A percentile compares a stretch with the other conserved stretches of the same genome.
Conservation (phyloP, 1,284 basidiomycete species). For the Ceratorhiza oryzae-sativae region DNA sequence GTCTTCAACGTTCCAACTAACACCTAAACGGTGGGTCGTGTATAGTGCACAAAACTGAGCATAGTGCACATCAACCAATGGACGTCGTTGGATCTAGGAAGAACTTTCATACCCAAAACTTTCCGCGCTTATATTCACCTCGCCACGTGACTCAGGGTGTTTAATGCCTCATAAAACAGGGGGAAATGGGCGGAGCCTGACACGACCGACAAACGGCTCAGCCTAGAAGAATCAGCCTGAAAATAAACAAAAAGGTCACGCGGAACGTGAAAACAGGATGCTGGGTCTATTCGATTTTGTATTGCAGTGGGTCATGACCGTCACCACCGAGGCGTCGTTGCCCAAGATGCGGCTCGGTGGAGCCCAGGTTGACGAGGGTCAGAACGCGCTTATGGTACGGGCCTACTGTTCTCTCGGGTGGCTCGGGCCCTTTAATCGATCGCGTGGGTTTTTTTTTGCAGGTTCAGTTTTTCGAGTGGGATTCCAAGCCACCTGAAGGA, state of each 20-base stretch:
- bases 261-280: not conserved
- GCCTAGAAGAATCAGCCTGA: not conserved
- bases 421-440: no score
- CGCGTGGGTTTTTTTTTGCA: no score
- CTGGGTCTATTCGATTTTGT: constrained; percentile 18
- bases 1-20: constrained; percentile 55
- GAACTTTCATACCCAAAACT: constrained; percentile 24
- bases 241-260: not conserved
- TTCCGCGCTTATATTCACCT: constrained; percentile 10
- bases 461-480: constrained; percentile 88
- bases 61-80: constrained; percentile 6
- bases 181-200: not conserved
- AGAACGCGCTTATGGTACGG: constrained; percentile 31
- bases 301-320: constrained; percentile 2
- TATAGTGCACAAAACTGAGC: constrained; percentile 49
- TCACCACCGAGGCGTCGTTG: constrained; percentile 11
- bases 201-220: not conserved
- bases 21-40: constrained; percentile 43
- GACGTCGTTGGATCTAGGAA: constrained; percentile 18
- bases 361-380: constrained; percentile 10
- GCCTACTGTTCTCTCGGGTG: not conserved
- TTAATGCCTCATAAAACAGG: not conserved
- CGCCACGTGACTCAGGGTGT: constrained; percentile 8
- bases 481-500: constrained; percentile 56
- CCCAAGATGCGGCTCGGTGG: constrained; percentile 29